A percentile compares a stretch with the other conserved stretches of the same genome.
phyloP scores from a whole-genome alignment of 2,329 filamentous ascomycete species.

The Monosporascus sp. region DNA sequence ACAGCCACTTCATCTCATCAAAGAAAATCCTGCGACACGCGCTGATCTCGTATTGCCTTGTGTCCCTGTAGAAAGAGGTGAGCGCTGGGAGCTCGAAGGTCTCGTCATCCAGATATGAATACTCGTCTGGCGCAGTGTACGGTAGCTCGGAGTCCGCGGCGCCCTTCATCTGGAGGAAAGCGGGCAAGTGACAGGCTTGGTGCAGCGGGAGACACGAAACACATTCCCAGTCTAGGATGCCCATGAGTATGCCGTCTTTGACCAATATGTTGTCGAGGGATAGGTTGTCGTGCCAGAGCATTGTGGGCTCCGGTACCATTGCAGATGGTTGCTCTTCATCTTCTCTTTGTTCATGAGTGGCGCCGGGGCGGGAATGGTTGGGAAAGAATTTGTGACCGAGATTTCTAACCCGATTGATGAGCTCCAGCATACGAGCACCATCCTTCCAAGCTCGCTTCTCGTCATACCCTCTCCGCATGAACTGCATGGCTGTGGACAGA shows the following conservation, averaged over 20 bases:
- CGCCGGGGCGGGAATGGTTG: background rate
- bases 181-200: constrained; percentile 25
- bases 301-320: constrained; percentile 12
- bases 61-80: constrained; percentile 11
- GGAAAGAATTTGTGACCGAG: constrained; percentile 13
- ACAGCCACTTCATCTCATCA: constrained; percentile 14
- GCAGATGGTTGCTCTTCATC: background rate
- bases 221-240: constrained; percentile 30
- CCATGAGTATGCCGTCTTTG: constrained; percentile 21
- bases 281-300: constrained; percentile 27
- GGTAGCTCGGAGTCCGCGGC: constrained; percentile 7
- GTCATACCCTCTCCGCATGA: background rate
- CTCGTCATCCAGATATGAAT: background rate
- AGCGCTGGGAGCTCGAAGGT: background rate
- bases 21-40: constrained; percentile 19
- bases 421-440: constrained; percentile 6
- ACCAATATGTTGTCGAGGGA: constrained; percentile 30
- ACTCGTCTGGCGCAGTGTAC: background rate
- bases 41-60: constrained; percentile 19
- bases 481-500: constrained; percentile 4
- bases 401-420: constrained; percentile 14
- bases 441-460: background rate
- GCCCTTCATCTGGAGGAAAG: constrained; percentile 18
- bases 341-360: constrained; percentile 3
- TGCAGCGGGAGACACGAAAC: constrained; percentile 25